Conservation (phyloP, 108 stramenopile species). For the Chaetoceros tenuissimus region DNA sequence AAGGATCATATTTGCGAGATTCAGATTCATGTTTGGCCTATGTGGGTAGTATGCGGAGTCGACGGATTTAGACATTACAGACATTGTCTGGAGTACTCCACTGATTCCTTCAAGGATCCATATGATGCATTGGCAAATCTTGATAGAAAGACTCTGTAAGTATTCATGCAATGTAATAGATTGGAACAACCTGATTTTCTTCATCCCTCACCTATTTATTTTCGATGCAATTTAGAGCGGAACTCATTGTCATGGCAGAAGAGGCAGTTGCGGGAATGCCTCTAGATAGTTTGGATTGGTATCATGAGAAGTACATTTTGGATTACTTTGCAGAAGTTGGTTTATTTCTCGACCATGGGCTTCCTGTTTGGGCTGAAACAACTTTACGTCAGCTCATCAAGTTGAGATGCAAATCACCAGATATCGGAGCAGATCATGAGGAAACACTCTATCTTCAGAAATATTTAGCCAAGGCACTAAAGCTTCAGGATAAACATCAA, state of each 20-base stretch:
- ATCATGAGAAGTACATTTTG: slow-evolving; percentile 80
- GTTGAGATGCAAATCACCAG: slow-evolving; percentile 64
- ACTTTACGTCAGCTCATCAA: slow-evolving; percentile 62
- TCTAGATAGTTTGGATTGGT: slow-evolving; percentile 80
- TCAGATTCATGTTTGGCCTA: slow-evolving; percentile 78
- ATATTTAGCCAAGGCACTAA: slow-evolving; percentile 56
- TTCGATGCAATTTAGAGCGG: slow-evolving; percentile 20
- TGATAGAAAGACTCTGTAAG: slow-evolving; percentile 72
- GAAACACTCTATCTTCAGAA: slow-evolving; percentile 61
- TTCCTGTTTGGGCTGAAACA: slow-evolving; percentile 71
- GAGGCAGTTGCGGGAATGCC: slow-evolving; percentile 83
- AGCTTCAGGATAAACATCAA: slow-evolving; percentile 41
- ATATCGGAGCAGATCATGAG: slow-evolving; percentile 80
- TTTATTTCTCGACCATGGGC: slow-evolving; percentile 70
- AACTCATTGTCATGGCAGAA: slow-evolving; percentile 86
- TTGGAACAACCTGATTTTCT: not conserved
- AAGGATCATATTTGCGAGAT: slow-evolving; percentile 87
- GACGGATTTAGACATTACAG: slow-evolving; percentile 87
- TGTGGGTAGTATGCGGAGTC: slow-evolving; percentile 83
- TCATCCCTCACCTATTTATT: not conserved
- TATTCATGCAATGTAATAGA: not conserved
- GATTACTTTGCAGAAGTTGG: slow-evolving; percentile 87
- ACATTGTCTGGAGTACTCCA: slow-evolving; percentile 83
- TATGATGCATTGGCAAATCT: slow-evolving; percentile 74
- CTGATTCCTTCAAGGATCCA: slow-evolving; percentile 74